Base-by-base conservation (phyloP, 306 rosid species). In the Argentina anserina region DNA sequence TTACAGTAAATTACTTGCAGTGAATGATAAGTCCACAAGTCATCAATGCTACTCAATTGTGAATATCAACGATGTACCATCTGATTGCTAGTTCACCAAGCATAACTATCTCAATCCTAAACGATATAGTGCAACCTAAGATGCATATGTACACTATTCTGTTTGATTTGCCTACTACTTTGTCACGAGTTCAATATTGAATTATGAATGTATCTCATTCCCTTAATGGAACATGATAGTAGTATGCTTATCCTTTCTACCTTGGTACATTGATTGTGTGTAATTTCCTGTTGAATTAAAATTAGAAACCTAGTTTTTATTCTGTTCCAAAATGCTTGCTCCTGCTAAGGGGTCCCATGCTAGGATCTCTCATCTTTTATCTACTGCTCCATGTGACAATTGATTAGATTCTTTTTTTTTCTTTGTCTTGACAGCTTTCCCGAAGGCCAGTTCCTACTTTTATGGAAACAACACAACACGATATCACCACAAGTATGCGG, bases 401-500 rank as follows among this genome's bases (percentile, higher is more conserved):
- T 73, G 37, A 66, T 70, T 69, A 21, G 37, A 33, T 4, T 52
- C 21, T 61, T 62, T 50, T 61, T 21, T 49, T 7, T 6, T 20
- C 20, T 0, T 47, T 18, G 18, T 34, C 39, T 9, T 59, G 67
- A 37, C 81, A 94, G 97, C 93, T 95, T 60, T 77, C 83, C 18
- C 84, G 93, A 86, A 88, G 97, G 61, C 97, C 90, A 36, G 26
- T 37, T 83, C 81, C 91, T 50, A 68, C 66, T 79, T 88, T 82
- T 61, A 88, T 92, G 96, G 92, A 86, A 80, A 86, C 82, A 31
- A 76, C 82, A 61, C 99, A 92, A 79, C 86, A 39, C 58, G 97
- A 91, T 81, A 86, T 95, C 73, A 90, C 90, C 77, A 92, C 80
- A 79, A 84, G 80, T 81, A 95, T 92, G 99, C 95, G 99, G 4